phyloP scores from a whole-genome alignment of 1,139 yeast species.

The Geotrichum carabidarum region DNA sequence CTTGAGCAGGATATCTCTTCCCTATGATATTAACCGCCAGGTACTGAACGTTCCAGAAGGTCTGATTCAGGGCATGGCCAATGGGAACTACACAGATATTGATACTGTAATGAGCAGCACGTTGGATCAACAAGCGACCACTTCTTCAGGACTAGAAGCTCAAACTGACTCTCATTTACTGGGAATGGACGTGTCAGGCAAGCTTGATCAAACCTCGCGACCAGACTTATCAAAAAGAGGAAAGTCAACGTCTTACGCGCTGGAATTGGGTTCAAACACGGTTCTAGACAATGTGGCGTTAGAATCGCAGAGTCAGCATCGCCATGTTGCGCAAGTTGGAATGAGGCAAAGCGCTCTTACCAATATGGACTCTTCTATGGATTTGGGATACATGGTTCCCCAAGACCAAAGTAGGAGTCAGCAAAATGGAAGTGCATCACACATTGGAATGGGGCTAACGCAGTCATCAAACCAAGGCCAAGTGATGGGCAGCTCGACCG shows the following conservation, averaged over 20 bases:
- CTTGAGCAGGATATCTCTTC: neutral
- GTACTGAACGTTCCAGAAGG: neutral
- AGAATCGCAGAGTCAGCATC: neutral
- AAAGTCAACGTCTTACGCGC: neutral
- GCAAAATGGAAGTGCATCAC: neutral
- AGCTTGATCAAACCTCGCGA: neutral
- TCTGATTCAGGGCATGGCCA: neutral
- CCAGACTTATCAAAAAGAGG: neutral
- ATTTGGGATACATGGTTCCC: neutral
- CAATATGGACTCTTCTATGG: neutral
- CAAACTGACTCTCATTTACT: neutral
- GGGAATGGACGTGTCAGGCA: neutral
- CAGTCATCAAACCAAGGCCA: neutral
- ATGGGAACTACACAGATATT: neutral
- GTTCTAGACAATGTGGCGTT: neutral
- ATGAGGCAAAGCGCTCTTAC: neutral
- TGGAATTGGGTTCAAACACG: neutral
- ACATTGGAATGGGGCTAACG: neutral
- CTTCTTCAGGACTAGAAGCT: neutral
- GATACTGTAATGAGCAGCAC: neutral
- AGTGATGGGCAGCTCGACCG: neutral
- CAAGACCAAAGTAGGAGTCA: neutral
- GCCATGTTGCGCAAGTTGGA: neutral
- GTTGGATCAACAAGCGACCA: neutral
- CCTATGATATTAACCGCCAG: conserved; percentile 1